Evolutionary conservation across 805 yeast genomes (phyloP).

Genomic region (Suhomyces pyralidae): DNA sequence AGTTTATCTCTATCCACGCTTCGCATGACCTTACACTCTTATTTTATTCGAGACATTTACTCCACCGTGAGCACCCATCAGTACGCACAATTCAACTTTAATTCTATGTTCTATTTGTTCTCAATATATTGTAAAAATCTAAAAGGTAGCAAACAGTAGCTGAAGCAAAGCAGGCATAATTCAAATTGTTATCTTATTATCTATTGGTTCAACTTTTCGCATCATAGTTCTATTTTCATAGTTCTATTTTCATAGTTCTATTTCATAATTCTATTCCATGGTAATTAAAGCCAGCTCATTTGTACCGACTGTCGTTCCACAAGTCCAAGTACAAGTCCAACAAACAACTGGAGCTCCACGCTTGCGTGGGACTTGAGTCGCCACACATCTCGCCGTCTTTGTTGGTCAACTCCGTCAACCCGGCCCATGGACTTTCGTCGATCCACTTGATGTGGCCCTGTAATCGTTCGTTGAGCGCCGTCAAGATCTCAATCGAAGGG

Average conservation of each 20-base stretch:
- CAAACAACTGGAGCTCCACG: constrained; percentile 90
- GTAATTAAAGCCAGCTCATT: too few relatives aligned
- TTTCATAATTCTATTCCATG: background rate
- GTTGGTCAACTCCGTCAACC: constrained; percentile 87
- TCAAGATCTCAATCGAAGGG: constrained; percentile 53
- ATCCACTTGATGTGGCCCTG: constrained; percentile 69
- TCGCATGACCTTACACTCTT: too few relatives aligned
- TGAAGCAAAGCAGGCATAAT: background rate
- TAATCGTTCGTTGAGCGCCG: constrained; percentile 58
- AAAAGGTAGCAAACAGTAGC: background rate
- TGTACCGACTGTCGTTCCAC: constrained; percentile 22
- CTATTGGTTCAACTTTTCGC: background rate
- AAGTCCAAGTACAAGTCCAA: constrained; percentile 74
- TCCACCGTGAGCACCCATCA: too few relatives aligned
- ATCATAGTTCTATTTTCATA: background rate
- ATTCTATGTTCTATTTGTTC: too few relatives aligned
- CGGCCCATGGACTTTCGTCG: constrained; percentile 82
- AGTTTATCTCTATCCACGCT: too few relatives aligned
- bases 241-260: background rate
- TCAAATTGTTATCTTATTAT: background rate
- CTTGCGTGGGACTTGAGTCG: constrained; percentile 94
- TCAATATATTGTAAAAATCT: background rate
- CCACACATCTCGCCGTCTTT: constrained; percentile 76
- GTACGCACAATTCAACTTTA: background rate
- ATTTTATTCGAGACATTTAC: too few relatives aligned